Percentiles rank a stretch among this genome's conserved stretches.
phyloP scores from a whole-genome alignment of 192 early-diverging fungal genomes.

The Pilobolus umbonatus region DNA sequence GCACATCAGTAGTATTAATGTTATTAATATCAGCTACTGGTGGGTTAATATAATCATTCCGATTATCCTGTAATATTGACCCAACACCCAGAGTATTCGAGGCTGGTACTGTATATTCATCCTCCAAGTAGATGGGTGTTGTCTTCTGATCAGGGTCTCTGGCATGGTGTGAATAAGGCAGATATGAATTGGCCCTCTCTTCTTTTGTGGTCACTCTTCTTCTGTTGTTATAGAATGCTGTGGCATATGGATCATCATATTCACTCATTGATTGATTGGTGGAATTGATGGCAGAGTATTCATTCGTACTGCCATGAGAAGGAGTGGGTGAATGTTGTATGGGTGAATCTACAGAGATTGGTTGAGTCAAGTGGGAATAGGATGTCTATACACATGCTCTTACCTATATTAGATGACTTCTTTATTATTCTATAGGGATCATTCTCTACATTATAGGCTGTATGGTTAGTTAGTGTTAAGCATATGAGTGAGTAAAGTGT shows the following conservation, averaged over 20 bases:
- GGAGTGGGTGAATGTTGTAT: too few species aligned
- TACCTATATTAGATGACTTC: slow-evolving; percentile 17
- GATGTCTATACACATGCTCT: too few species aligned
- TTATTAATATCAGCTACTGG: background rate
- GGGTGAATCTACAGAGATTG: too few species aligned
- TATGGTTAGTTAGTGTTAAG: too few species aligned
- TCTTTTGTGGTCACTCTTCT: background rate
- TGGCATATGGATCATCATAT: slow-evolving; percentile 11
- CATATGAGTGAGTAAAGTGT: background rate
- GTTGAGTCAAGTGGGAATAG: too few species aligned
- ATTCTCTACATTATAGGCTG: slow-evolving; percentile 15
- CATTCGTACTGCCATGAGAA: too few species aligned
- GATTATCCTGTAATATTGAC: slow-evolving; percentile 5
- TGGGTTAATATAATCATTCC: background rate
- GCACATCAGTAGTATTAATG: background rate
- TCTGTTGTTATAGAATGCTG: slow-evolving; percentile 2
- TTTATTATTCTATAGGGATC: slow-evolving; percentile 24
- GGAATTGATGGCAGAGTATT: background rate
- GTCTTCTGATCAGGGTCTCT: slow-evolving; percentile 10
- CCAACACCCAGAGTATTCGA: background rate
- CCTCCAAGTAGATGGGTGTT: slow-evolving; percentile 16
- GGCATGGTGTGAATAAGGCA: slow-evolving; percentile 20
- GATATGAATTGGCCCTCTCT: slow-evolving; percentile 12
- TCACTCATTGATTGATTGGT: background rate
- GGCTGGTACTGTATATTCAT: slow-evolving; percentile 5